Evolutionary conservation across 352 stramenopile species (phyloP).

Genomic region (Plasmopara halstedii): DNA sequence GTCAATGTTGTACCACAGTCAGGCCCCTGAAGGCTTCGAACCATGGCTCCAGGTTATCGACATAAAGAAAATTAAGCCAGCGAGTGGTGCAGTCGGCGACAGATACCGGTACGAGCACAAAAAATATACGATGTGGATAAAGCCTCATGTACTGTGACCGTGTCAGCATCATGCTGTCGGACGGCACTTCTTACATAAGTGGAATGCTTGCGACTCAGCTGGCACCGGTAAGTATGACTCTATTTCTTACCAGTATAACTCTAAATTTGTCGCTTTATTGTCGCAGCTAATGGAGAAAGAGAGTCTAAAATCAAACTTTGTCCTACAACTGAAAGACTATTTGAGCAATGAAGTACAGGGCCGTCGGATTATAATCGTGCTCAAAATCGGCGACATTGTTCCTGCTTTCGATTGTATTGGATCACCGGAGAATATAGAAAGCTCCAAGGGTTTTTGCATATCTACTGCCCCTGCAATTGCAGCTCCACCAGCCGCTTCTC

Average conservation of each 20-base stretch:
- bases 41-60: slow-evolving; percentile 85
- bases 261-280: neutral
- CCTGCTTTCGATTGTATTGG: slow-evolving; percentile 71
- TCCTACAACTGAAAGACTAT: slow-evolving; percentile 82
- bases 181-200: slow-evolving; percentile 75
- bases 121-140: neutral
- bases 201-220: slow-evolving; percentile 83
- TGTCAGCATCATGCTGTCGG: slow-evolving; percentile 72
- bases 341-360: slow-evolving; percentile 79
- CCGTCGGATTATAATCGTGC: slow-evolving; percentile 76
- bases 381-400: slow-evolving; percentile 73
- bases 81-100: slow-evolving; percentile 60
- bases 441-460: slow-evolving; percentile 32
- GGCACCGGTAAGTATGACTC: slow-evolving; percentile 38
- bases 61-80: slow-evolving; percentile 83
- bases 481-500: slow-evolving; percentile 14
- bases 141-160: neutral
- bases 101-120: slow-evolving; percentile 45
- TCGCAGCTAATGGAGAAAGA: slow-evolving; percentile 73
- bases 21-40: slow-evolving; percentile 78
- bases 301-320: slow-evolving; percentile 74
- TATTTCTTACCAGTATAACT: neutral
- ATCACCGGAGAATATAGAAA: slow-evolving; percentile 66
- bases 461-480: slow-evolving; percentile 16
- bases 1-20: slow-evolving; percentile 80